Evolutionary conservation across 2,329 filamentous ascomycete genomes (phyloP).

Genomic region (Colletotrichum euphorbiae): DNA sequence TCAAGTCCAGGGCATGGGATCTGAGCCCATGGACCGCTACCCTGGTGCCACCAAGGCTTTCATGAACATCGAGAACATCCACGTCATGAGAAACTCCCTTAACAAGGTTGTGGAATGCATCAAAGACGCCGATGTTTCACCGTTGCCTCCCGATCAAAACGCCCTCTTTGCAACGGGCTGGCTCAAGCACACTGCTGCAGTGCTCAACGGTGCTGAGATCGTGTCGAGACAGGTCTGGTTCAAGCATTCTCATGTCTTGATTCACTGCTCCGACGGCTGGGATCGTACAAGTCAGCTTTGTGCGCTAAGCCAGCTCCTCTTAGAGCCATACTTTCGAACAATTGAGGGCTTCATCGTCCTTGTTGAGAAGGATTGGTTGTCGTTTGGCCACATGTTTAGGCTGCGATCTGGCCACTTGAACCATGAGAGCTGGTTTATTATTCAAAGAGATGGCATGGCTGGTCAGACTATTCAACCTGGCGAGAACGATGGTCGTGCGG

Average conservation of each 20-base stretch:
- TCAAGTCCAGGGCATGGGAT: constrained; percentile 91
- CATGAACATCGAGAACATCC: constrained; percentile 97
- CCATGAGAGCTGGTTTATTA: constrained; percentile 93
- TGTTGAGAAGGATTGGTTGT: constrained; percentile 97
- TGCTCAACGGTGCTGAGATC: constrained; percentile 85
- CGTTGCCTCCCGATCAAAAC: constrained; percentile 84
- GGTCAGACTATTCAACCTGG: constrained; percentile 72
- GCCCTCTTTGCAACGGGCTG: constrained; percentile 86
- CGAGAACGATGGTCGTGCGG: constrained; percentile 70
- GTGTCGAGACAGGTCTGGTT: constrained; percentile 91
- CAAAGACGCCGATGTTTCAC: constrained; percentile 91
- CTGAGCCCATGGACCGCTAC: constrained; percentile 98
- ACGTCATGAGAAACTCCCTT: constrained; percentile 94
- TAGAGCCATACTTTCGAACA: constrained; percentile 95
- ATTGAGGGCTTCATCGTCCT: constrained; percentile 94
- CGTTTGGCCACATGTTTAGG: constrained; percentile 97
- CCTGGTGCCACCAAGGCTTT: constrained; percentile 91
- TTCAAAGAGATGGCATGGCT: constrained; percentile 83
- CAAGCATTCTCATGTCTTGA: constrained; percentile 92
- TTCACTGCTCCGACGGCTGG: constrained; percentile 99
- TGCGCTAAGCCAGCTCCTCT: constrained; percentile 89
- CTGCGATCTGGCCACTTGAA: constrained; percentile 89
- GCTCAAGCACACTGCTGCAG: constrained; percentile 87
- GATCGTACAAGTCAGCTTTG: constrained; percentile 96
- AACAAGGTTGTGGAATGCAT: constrained; percentile 88